Base-by-base conservation (phyloP, 108 stramenopile species). In the Asterionellopsis glacialis region DNA sequence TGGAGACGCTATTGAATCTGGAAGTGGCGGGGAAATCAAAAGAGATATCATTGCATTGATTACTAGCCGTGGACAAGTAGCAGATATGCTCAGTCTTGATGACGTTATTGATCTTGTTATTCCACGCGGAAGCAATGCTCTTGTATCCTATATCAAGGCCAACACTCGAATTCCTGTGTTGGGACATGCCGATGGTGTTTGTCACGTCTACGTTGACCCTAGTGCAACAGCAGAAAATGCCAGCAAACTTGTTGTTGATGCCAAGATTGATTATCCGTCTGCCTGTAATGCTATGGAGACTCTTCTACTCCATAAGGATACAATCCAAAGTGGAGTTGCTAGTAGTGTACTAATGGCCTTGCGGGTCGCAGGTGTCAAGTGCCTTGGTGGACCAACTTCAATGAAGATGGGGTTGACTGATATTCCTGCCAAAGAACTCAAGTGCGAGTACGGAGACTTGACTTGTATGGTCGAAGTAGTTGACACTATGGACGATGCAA, bases 201-300 rank as follows among this genome's bases (percentile, higher is more conserved):
- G 98, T 58, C 95, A 97, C 81, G 88, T 97, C 45, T 99, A 93
- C 75, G 68, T 99, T 52, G 96, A 97, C 63, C 57, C 74, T 42
- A 79, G 72, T 22, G 98, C 97, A n/a, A 76, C 81, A 49, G 70
- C 73, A 21, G 57, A 72, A 13, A 76, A 77, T 42, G 91, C 90
- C 1, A 51, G 55, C 57, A 81, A 79, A 45, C 65, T 91, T 52
- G 85, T 75, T 19, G 83, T 93, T 41, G 98, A 99, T 73, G 80
- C 95, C 55, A 99, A 99, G 87, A 90, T 88, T 15, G 94, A 98
- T 69, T 99, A 99, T 70, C 96, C 97, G 0, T 94, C 98, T 2
- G 98, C 97, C 12, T 99, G 98, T 77, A 99, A 99, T 65, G 95
- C 98, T 1, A 91, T 88, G 78, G 98, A 99, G 65, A 97, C 97